Conservation (phyloP, 78 protist species). For the Isochrysis galbana region DNA sequence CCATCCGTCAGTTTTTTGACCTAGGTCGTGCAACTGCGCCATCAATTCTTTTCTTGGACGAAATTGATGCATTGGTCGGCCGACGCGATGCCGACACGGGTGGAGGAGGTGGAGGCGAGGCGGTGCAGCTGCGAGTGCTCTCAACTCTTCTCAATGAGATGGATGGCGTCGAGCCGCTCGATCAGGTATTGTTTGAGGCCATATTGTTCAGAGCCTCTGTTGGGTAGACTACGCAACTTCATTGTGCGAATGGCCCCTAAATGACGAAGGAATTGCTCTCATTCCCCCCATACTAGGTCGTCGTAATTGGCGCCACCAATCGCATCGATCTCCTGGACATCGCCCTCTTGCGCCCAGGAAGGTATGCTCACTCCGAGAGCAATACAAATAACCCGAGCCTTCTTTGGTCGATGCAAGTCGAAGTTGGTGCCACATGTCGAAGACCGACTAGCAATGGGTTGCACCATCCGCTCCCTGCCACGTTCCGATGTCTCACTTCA, state of each 20-base stretch:
- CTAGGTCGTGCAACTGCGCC: constrained; percentile 72
- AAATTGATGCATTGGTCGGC: constrained; percentile 86
- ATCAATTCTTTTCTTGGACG: constrained; percentile 87
- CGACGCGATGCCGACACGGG: constrained; percentile 54
- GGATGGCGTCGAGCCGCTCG: constrained; percentile 86
- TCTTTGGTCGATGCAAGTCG: too few species aligned
- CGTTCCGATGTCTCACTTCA: neutral
- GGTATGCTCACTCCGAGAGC: too few species aligned
- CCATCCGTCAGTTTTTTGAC: constrained; percentile 30
- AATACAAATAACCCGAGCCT: too few species aligned
- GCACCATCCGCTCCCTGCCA: neutral
- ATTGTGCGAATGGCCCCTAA: neutral
- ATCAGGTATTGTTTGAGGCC: neutral
- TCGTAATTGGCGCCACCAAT: constrained; percentile 31
- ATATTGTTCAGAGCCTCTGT: neutral
- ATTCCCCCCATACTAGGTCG: neutral
- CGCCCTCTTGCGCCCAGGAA: constrained; percentile 48
- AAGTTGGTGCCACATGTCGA: too few species aligned
- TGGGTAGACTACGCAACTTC: neutral
- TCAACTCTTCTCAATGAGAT: constrained; percentile 88
- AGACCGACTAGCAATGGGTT: too few species aligned
- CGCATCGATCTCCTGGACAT: constrained; percentile 32
- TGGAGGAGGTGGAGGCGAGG: constrained; percentile 13
- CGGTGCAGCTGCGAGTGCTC: constrained; percentile 81
- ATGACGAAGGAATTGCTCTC: neutral